phyloP scores from a whole-genome alignment of 129 eudicot genomes.

The Helianthus tuberosus region DNA sequence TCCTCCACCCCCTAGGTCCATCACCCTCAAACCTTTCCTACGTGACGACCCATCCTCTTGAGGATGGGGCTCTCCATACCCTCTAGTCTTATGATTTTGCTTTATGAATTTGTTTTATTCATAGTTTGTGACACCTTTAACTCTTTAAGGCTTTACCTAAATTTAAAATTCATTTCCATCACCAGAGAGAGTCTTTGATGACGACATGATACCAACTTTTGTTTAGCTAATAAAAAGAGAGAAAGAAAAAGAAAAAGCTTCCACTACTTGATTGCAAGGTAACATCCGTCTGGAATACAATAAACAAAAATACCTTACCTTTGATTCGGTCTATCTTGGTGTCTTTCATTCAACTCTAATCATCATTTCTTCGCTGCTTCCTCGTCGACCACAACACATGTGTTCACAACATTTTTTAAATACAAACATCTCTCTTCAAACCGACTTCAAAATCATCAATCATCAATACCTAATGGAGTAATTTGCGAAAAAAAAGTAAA shows the following conservation, averaged over 20 bases:
- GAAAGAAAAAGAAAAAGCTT: slow-evolving; percentile 26
- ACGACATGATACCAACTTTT: slow-evolving; percentile 29
- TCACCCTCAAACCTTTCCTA: no score
- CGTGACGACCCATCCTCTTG: no score
- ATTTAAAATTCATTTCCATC: slow-evolving; percentile 19
- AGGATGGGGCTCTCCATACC: no score
- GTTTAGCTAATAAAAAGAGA: slow-evolving; percentile 8
- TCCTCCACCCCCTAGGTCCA: no score
- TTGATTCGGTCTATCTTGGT: slow-evolving; percentile 12
- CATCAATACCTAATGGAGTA: no score
- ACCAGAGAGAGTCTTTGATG: background rate
- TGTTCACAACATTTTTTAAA: background rate
- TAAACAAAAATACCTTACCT: slow-evolving; percentile 18
- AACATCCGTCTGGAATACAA: slow-evolving; percentile 10
- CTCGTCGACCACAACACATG: background rate
- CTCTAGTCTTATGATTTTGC: no score
- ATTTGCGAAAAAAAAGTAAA: no score
- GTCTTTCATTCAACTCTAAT: slow-evolving; percentile 11
- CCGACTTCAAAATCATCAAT: background rate
- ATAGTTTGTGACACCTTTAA: background rate
- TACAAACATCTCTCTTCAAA: no score
- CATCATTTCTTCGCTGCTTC: slow-evolving; percentile 1
- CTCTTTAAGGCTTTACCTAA: background rate
- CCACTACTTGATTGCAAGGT: slow-evolving; percentile 34
- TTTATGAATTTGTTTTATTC: background rate